Base-by-base conservation (phyloP, 2,329 filamentous ascomycete genomes). In the Stylonectria norvegica region DNA sequence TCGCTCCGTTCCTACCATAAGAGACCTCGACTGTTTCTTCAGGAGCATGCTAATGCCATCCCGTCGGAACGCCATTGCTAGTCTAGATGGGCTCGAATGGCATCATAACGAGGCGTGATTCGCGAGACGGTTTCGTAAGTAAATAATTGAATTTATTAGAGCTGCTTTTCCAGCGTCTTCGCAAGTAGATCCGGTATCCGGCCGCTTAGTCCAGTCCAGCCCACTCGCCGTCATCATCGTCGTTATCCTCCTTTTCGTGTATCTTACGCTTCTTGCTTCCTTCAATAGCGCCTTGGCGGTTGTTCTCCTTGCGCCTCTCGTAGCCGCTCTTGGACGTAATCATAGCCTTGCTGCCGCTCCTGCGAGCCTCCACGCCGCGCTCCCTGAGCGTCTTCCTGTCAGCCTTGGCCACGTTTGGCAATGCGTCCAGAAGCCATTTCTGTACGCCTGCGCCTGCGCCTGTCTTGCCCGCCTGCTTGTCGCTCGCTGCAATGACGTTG, bases 321-420 rank as follows among this genome's bases (percentile, higher is more conserved):
- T 79, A 91, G 3, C 85, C 83, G 60, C 85, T 87, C 76, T 86
- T 86, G 1, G 84, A 88, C 50, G 89, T 91, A 55, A 97, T 97
- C 59, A 81, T 80, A 16, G 78, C 75, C 58, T 63, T 55, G 48
- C 42, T 58, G 4, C 66, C 67, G 38, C 56, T 65, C 34, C 72
- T 60, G 30, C 89, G 74, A 3, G 80, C 83, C 63, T 90, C 85
- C 8, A 96, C 85, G 5, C 93, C 93, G 50, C 82, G 75, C 60
- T 80, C 80, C 72, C 88, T 94, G 50, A 98, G 65, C 60, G 81
- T 81, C 72, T 91, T 84, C 70, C 85, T 86, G 47, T 90, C 86
- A 36, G 84, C 80, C 73, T 96, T 97, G 55, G 73, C 83, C 15
- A 93, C 80, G 48, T 84, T 84, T 0, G 93, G 93, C 48, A 98